Conservation (phyloP, 2,329 filamentous ascomycete species). For the Anthostomella pinea region DNA sequence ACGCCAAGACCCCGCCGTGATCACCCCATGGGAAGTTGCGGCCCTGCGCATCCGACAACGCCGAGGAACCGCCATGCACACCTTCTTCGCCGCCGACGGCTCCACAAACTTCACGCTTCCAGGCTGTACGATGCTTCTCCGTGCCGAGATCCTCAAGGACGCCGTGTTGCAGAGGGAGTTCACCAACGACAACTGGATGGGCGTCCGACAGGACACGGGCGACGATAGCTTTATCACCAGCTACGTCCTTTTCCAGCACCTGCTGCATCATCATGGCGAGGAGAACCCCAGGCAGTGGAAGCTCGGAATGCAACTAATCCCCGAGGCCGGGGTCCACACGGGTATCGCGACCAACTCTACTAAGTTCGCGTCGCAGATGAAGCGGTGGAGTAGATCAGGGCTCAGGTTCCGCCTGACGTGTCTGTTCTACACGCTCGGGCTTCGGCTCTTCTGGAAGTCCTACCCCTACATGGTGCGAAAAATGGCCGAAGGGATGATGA, state of each 20-base stretch:
- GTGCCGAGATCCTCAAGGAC: conserved; percentile 21
- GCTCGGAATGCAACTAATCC: conserved; percentile 24
- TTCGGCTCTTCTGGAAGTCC: conserved; percentile 1
- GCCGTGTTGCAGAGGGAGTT: conserved; percentile 23
- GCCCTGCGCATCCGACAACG: conserved; percentile 23
- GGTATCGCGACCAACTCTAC: conserved; percentile 16
- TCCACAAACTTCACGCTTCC: conserved; percentile 27
- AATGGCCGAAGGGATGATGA: conserved; percentile 20
- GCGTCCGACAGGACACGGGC: conserved; percentile 21
- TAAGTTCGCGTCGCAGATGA: conserved; percentile 20
- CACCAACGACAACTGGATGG: conserved; percentile 20
- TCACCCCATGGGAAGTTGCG: conserved; percentile 29
- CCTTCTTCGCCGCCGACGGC: conserved; percentile 21
- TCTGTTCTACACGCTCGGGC: conserved; percentile 17
- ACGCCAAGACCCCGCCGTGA: conserved; percentile 16
- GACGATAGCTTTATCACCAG: conserved; percentile 30
- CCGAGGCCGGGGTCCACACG: conserved; percentile 23
- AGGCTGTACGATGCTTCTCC: conserved; percentile 28
- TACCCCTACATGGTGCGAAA: conserved; percentile 20
- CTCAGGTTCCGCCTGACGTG: conserved; percentile 18
- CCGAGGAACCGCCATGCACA: conserved; percentile 15
- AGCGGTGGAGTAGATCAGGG: conserved; percentile 25
- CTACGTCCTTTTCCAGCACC: conserved; percentile 24
- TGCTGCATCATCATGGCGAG: neutral
- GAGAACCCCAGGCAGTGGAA: conserved; percentile 11